Evolutionary conservation across 495 filamentous ascomycete genomes (phyloP), one percentile per base, ranked within the genome.

Genomic region (Lindgomyces ingoldianus): DNA sequence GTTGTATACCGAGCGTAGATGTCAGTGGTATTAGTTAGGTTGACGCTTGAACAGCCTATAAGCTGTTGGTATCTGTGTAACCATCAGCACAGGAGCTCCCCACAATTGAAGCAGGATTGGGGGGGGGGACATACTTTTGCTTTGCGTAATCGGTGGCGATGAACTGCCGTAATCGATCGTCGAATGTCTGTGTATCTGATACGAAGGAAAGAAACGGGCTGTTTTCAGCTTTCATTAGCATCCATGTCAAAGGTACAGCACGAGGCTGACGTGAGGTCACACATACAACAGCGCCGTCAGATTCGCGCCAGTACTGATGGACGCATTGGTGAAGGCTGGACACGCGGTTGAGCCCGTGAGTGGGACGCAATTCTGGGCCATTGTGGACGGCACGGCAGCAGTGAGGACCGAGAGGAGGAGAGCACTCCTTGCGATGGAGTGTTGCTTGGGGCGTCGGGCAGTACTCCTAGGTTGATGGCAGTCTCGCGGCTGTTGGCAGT

Each of bases 1-100:
- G 86, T 93, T 12, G 92, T 96, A 76, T 92, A 99, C 70, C 93
- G 88, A 22, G 95, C 94, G 78, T 99, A 99, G 70, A 91, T 84
- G 69, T 87, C 81, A 56, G 84, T 87, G n/a, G 91, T 88, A 68
- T 95, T 89, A 29, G 86, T 87, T 51, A 90, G 81, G 70, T 94
- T 87, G 72, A 96, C 76, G 62, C 84, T 84, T 33, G 82, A 79
- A 73, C 94, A 99, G 42, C 94, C 93, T 30, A 98, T 81, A n/a
- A 89, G 80, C 33, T 78, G 81, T 69, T 86, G 79, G 75, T 90
- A 95, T 75, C 90, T 92, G 62, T 54, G 30, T 29, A 59, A 12
- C 73, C 59, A 59, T 70, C 50, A 61, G 64, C 30, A 62, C 18
- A 22, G 33, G 12, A 27, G n/a, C 29, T 29, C 60, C 57, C 73